Base-by-base conservation (phyloP, 139 green algal species). In the Microglena sp. region DNA sequence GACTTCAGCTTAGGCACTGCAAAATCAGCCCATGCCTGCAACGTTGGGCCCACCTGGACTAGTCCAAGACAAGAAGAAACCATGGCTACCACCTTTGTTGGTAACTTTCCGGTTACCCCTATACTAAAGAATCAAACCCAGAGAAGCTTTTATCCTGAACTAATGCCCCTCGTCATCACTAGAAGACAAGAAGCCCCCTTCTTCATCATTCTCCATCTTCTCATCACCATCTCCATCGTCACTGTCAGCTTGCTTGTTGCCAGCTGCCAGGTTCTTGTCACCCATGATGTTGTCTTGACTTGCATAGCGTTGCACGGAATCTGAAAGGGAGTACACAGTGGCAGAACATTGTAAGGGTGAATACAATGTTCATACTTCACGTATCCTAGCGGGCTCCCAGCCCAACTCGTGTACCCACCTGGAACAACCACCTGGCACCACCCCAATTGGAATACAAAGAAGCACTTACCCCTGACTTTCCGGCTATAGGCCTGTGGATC, bases 401-500 rank as follows among this genome's bases (percentile, higher is more conserved):
- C 40, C 40, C 40, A 50, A 18, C 11, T 50, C 40, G 40, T 50
- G 50, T n/a, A 11, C 11, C 28, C 21, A 59, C n/a, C n/a, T 18
- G 50, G 50, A 18, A 59, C 50, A 27, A 18, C 50, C 21, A 32
- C 28, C 50, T 59, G 50, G 26, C 11, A 24, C 50, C 21, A 6
- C 50, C 15, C 11, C 50, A 18, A 59, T 32, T 11, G 56, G n/a
- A 22, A 15, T 50, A 31, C 33, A 30, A 31, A 66, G 32, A 30
- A 11, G 59, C 35, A 36, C 69, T 32, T 30, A 92, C 86, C 86
- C 68, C 82, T 88, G 33, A 99, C 94, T 68, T 94, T 95, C n/a
- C 70, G 67, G 30, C 87, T 86, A 66, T 98, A 99, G 0, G 75
- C 70, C 21, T 90, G 80, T 21, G 92, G 91, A 68, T 99, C 92